Percentiles rank a stretch among this genome's conserved stretches.
Conservation (phyloP, 1,284 basidiomycete species). For the Rhodofomes roseus region DNA sequence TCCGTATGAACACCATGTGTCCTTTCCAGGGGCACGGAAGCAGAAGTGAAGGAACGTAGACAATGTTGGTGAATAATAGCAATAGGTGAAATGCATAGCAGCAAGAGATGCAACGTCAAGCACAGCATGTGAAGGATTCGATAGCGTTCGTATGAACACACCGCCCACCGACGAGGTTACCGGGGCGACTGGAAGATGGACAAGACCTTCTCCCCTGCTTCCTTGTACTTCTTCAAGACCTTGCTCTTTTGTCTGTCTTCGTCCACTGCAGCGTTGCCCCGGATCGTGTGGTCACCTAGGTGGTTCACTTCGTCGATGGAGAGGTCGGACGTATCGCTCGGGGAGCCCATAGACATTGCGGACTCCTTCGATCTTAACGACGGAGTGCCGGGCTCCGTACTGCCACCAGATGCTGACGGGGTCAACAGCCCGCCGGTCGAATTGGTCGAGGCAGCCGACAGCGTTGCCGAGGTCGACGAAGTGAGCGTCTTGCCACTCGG, state of each 20-base stretch:
- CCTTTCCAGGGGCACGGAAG: constrained; percentile 1
- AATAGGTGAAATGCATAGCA: constrained; percentile 27
- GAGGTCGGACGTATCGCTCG: constrained; percentile 67
- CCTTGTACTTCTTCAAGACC: constrained; percentile 79
- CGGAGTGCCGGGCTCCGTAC: constrained; percentile 44
- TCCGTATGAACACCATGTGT: constrained; percentile 3
- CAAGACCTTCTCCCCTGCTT: constrained; percentile 76
- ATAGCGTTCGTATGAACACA: constrained; percentile 2
- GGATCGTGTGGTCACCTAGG: constrained; percentile 17
- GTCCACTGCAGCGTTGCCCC: constrained; percentile 27
- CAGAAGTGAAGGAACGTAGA: constrained; percentile 12
- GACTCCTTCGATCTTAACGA: constrained; percentile 80
- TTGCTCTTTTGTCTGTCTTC: constrained; percentile 59
- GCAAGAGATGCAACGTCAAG: constrained; percentile 10
- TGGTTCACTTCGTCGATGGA: constrained; percentile 45
- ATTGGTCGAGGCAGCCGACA: constrained; percentile 38
- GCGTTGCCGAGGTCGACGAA: constrained; percentile 42
- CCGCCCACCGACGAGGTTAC: constrained; percentile 11
- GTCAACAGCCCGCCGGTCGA: constrained; percentile 44
- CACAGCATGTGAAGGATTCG: constrained; percentile 16
- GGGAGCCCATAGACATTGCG: constrained; percentile 61
- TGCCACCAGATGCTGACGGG: constrained; percentile 51
- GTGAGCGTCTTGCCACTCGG: constrained; percentile 41
- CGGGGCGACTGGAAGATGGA: constrained; percentile 68
- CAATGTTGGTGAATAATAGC: constrained; percentile 18